Percentiles rank a stretch among this genome's conserved stretches.
Conservation (phyloP, 345 rosid genomes). For the Aquilaria yunnanensis region DNA sequence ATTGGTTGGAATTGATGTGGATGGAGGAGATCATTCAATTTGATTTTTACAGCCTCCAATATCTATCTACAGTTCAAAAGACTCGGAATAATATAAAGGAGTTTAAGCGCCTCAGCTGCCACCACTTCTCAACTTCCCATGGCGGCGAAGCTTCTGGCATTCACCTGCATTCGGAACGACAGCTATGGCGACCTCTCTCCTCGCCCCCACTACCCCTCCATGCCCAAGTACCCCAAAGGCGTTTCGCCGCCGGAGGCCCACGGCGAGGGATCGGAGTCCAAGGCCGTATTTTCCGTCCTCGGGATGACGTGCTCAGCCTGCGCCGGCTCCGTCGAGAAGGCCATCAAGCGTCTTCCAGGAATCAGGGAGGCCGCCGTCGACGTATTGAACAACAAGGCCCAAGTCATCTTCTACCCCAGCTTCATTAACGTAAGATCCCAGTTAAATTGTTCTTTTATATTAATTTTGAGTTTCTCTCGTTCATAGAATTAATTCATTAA, state of each 20-base stretch:
- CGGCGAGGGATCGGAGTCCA: conserved; percentile 31
- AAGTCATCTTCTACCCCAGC: conserved; percentile 54
- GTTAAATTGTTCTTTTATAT: background rate
- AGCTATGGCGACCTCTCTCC: conserved; percentile 38
- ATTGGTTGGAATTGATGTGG: too few relatives aligned
- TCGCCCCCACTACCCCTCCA: conserved; percentile 52
- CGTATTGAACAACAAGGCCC: conserved; percentile 60
- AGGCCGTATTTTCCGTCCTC: conserved; percentile 52
- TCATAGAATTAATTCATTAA: background rate
- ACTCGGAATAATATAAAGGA: too few relatives aligned
- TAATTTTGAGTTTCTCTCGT: background rate
- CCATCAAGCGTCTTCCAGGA: conserved; percentile 81
- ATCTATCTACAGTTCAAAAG: too few relatives aligned
- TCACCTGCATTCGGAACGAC: conserved; percentile 59
- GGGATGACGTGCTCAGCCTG: conserved; percentile 96
- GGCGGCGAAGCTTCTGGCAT: conserved; percentile 64
- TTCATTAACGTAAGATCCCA: conserved; percentile 50
- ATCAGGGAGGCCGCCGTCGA: conserved; percentile 71
- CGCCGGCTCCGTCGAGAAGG: conserved; percentile 91
- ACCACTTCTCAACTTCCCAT: conserved; percentile 7
- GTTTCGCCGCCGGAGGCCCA: conserved; percentile 24
- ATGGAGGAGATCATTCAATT: too few relatives aligned
- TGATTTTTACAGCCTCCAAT: too few relatives aligned
- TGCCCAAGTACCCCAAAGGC: conserved; percentile 62
- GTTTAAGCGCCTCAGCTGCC: too few relatives aligned